Conservation (phyloP, 768 basidiomycete species). For the Neoboletus brunneissimus region DNA sequence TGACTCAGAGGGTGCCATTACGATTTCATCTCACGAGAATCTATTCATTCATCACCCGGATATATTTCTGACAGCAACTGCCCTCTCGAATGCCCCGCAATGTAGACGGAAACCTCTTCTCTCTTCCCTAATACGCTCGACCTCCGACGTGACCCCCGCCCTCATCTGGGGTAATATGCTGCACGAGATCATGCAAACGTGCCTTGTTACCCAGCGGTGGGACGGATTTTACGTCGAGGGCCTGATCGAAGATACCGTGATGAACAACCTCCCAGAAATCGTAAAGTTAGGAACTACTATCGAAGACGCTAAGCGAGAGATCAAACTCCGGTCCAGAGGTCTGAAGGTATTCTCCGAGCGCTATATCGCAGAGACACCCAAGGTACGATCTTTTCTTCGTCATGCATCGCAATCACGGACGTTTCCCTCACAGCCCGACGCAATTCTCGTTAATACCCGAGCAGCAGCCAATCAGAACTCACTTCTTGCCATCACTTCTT, state of each 20-base stretch:
- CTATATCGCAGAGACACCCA: conserved; percentile 64
- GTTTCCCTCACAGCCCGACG: conserved; percentile 47
- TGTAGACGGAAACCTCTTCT: conserved; percentile 89
- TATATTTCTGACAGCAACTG: conserved; percentile 85
- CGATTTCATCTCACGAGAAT: conserved; percentile 61
- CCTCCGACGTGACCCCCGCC: conserved; percentile 59
- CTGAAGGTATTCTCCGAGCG: conserved; percentile 59
- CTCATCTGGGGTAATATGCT: conserved; percentile 91
- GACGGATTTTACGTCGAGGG: conserved; percentile 59
- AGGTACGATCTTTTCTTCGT: conserved; percentile 40
- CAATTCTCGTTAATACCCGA: conserved; percentile 66
- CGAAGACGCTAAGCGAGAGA: conserved; percentile 64
- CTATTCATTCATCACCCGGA: conserved; percentile 90
- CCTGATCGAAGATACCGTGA: conserved; percentile 55
- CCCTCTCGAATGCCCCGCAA: conserved; percentile 76
- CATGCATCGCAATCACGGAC: background rate
- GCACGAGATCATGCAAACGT: conserved; percentile 87
- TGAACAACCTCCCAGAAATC: conserved; percentile 55
- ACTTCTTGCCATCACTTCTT: conserved; percentile 65
- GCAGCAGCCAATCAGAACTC: conserved; percentile 46
- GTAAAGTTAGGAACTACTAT: conserved; percentile 55
- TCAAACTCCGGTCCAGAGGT: conserved; percentile 61
- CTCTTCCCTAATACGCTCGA: conserved; percentile 55
- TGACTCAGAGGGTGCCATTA: conserved; percentile 42
- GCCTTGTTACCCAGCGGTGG: conserved; percentile 62